These are phyloP conservation scores for Helotiales sp. DNA, from an alignment of 2,329 filamentous ascomycete species.

Conservation along the genomic window DNA sequence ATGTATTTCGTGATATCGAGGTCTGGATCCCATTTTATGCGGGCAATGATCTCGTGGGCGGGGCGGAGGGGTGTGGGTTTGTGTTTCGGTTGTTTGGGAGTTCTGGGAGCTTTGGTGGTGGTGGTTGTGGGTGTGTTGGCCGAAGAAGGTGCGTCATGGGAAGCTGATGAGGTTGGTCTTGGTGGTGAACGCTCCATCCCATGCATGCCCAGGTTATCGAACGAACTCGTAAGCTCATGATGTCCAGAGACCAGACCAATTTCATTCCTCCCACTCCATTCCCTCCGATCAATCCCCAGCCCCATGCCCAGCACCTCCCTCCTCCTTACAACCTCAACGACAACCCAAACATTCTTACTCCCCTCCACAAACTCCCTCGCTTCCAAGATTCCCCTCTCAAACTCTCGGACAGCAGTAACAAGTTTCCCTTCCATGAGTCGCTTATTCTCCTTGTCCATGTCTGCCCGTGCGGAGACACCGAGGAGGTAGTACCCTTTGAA, in stretches of 20 bases:
- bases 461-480: conserved; percentile 17
- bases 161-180: neutral
- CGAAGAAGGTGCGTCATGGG: neutral
- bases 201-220: too few relatives aligned
- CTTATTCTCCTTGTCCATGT: conserved; percentile 20
- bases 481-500: conserved; percentile 26
- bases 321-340: conserved; percentile 16
- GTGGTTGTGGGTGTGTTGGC: neutral
- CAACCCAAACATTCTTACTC: conserved; percentile 17
- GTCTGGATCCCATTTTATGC: conserved; percentile 63
- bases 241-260: neutral
- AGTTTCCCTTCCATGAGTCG: conserved; percentile 24
- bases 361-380: conserved; percentile 20
- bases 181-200: too few relatives aligned
- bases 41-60: conserved; percentile 62
- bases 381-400: conserved; percentile 21
- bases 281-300: conserved; percentile 19
- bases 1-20: conserved; percentile 59
- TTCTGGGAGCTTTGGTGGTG: neutral
- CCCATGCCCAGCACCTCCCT: conserved; percentile 20
- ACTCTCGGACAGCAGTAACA: conserved; percentile 24
- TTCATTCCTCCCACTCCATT: conserved; percentile 6
- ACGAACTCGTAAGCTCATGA: too few relatives aligned
- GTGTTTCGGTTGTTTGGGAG: neutral
- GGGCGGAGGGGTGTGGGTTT: conserved; percentile 51